These are phyloP conservation scores for Eutrema japonicum DNA, from an alignment of 345 rosid species.

Conservation along the genomic window DNA sequence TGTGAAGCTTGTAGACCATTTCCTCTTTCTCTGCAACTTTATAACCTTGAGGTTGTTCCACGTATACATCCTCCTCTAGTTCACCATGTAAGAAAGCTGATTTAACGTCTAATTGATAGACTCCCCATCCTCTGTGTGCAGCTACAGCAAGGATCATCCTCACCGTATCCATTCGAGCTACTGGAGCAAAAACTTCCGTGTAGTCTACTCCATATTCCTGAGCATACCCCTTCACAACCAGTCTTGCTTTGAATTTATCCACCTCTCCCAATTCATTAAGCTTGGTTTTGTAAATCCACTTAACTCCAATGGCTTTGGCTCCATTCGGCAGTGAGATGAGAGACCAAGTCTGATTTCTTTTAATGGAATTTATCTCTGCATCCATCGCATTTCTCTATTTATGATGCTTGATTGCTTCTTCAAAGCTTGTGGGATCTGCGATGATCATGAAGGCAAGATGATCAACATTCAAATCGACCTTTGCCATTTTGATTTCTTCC, in stretches of 20 bases:
- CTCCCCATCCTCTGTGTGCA: not conserved
- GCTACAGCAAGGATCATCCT: not conserved
- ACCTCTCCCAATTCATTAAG: no score
- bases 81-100: not conserved
- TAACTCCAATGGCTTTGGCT: no score
- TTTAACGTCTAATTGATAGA: not conserved
- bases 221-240: not conserved
- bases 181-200: not conserved
- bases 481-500: constrained; percentile 43
- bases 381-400: no score
- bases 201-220: not conserved
- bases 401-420: no score
- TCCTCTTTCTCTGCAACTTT: not conserved
- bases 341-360: no score
- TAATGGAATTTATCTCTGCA: no score
- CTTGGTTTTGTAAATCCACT: no score
- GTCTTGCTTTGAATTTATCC: not conserved
- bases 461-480: not conserved
- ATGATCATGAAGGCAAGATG: not conserved
- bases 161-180: not conserved
- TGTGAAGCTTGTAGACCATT: constrained; percentile 1
- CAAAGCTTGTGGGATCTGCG: no score
- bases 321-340: no score
- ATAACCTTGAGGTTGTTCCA: constrained; percentile 12
- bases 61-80: not conserved